Evolutionary conservation across 257 asterid genomes (phyloP).

Genomic region (Solanum pennellii): DNA sequence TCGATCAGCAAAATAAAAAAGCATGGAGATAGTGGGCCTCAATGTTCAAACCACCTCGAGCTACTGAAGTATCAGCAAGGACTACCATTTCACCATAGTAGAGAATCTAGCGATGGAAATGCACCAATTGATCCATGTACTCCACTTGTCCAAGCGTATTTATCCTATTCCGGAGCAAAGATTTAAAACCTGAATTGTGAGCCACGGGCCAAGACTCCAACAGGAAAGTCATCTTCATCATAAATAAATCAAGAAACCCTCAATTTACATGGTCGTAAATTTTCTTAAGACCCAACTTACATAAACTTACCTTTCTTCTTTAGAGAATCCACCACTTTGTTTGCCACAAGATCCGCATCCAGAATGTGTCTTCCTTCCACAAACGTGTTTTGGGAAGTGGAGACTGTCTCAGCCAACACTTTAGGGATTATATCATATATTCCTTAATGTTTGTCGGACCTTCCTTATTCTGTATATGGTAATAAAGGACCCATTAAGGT

Average conservation of each 20-base stretch:
- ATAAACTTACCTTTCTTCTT: background rate
- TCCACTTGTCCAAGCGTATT: background rate
- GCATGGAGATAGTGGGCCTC: background rate
- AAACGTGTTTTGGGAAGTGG: background rate
- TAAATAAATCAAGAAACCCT: background rate
- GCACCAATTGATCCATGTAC: background rate
- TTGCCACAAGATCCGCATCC: background rate
- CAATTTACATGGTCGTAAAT: background rate
- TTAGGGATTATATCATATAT: background rate
- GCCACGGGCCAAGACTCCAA: too few species aligned
- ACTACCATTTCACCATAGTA: background rate
- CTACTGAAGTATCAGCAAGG: background rate
- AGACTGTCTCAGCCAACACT: background rate
- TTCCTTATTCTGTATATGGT: background rate
- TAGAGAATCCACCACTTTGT: background rate
- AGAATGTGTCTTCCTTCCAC: background rate
- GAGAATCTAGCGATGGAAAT: background rate
- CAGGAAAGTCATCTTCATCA: background rate
- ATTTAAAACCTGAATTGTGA: too few species aligned
- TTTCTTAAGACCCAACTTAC: background rate
- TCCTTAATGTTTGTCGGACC: background rate
- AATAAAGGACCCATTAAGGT: background rate
- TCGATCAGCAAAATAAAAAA: background rate
- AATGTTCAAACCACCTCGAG: background rate
- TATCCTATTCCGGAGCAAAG: too few species aligned